Evolutionary conservation across 208 protist genomes (phyloP), one percentile per base, ranked within the genome.

Genomic region (Sergeia podlipaevii): DNA sequence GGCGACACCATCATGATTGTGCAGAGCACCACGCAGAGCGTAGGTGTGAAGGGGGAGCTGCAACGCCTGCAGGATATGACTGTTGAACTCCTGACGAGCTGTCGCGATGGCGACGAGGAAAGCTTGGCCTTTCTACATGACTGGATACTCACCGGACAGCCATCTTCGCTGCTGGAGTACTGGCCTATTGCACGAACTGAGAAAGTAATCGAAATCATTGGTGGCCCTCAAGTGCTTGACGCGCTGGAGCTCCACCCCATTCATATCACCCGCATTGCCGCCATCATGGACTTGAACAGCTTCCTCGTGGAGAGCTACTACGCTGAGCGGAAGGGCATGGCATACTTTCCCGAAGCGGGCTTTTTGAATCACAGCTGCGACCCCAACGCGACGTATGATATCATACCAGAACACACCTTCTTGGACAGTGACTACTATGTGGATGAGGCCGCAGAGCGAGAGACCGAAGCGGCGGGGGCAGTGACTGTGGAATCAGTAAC

Each of bases 281-380:
- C 88, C 38, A 82, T 92, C 17, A 65, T 95, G 3, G 88, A 95
- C 61, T 42, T 95, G 64, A 91, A 91, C 65, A 86, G 78, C 51
- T 91, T 95, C 42, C 78, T 92, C 10, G 84, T 95, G 24, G 83
- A 95, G 56, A 88, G 79, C 38, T 89, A 52, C 49, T 87, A 80
- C 34, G 80, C 79, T 28, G 79, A 91, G 62, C 80, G 84, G 5
- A 91, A 87, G 39, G 88, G 88, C 26, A 90, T 90, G 80, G 88
- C 78, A 8, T 95, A 95, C 73, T 95, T 90, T 47, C 83, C 88
- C 4, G 83, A 92, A 64, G 88, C 88, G 0, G 88, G 80, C 13
- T 92, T 91, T 46, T 51, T 91, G 15, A 95, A 95, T 38, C 88
- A 95, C 71, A 95, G 88, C 77, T 95, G 88, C 52, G 38, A 47